phyloP scores from a whole-genome alignment of 148 eudicot species.

The Persicaria tinctoria region DNA sequence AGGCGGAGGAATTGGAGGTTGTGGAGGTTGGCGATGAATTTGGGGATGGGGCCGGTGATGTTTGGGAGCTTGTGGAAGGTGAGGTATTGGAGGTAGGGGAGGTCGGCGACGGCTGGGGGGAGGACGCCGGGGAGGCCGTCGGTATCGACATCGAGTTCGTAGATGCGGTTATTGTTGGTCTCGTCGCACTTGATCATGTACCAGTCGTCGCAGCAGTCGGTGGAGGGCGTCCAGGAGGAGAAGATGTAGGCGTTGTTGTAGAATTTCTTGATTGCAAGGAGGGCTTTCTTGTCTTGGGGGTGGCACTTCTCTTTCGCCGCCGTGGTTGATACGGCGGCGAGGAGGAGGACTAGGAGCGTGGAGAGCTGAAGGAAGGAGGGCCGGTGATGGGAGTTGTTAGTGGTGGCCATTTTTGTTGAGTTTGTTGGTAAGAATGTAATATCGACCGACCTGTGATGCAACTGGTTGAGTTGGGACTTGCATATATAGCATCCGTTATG shows the following conservation, averaged over 20 bases:
- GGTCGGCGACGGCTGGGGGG: conserved; percentile 18
- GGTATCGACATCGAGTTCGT: conserved; percentile 1
- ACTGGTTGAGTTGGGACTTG: too few relatives aligned
- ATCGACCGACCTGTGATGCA: too few relatives aligned
- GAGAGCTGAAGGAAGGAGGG: neutral
- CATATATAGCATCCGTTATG: too few relatives aligned
- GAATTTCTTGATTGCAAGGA: conserved; percentile 27
- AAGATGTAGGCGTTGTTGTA: conserved; percentile 27
- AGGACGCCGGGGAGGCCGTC: conserved; percentile 10
- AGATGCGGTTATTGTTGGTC: conserved; percentile 17
- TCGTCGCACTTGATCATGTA: conserved; percentile 23
- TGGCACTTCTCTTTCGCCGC: conserved; percentile 22
- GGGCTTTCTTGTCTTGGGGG: conserved; percentile 34
- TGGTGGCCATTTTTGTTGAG: too few relatives aligned
- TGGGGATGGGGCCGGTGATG: conserved; percentile 29
- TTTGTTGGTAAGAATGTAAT: too few relatives aligned
- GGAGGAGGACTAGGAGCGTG: conserved; percentile 4
- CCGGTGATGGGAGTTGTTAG: conserved; percentile 17
- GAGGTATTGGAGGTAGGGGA: conserved; percentile 27
- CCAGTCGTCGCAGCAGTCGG: conserved; percentile 35
- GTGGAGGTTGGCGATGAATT: conserved; percentile 22
- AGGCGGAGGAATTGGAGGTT: conserved; percentile 18
- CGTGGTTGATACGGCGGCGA: neutral
- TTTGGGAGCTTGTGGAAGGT: conserved; percentile 24
- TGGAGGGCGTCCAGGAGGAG: conserved; percentile 29